phyloP scores from a whole-genome alignment of 345 rosid genomes.

The Rhizophora apiculata region DNA sequence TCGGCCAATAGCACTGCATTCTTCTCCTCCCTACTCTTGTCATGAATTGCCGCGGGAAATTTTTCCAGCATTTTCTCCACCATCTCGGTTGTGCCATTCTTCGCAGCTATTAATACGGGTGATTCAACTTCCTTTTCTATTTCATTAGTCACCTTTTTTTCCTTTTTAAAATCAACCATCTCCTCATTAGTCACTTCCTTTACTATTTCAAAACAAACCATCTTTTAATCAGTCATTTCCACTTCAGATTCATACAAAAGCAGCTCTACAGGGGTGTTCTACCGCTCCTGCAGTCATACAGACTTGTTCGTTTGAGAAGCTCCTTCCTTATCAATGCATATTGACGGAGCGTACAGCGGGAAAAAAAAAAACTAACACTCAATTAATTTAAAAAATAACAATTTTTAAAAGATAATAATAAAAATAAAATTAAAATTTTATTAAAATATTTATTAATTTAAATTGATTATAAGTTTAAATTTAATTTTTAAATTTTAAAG shows the following conservation, averaged over 20 bases:
- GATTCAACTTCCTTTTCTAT: constrained; percentile 17
- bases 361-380: too few relatives aligned
- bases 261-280: not conserved
- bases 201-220: fast-evolving
- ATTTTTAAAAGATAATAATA: too few relatives aligned
- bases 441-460: too few relatives aligned
- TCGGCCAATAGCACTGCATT: constrained; percentile 42
- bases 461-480: too few relatives aligned
- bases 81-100: constrained; percentile 30
- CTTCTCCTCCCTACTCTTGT: constrained; percentile 24
- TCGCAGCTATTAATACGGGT: constrained; percentile 30
- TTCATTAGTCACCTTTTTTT: constrained; percentile 13
- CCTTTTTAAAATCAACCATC: not conserved
- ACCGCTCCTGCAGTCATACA: constrained; percentile 22
- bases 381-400: too few relatives aligned
- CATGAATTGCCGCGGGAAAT: constrained; percentile 28
- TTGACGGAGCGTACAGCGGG: not conserved
- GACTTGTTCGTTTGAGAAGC: constrained; percentile 14
- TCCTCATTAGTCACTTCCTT: not conserved
- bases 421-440: too few relatives aligned
- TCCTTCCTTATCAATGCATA: constrained; percentile 41
- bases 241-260: too few relatives aligned
- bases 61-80: constrained; percentile 26
- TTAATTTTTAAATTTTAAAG: too few relatives aligned
- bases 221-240: not conserved